phyloP scores from a whole-genome alignment of 257 asterid species.

The Ilex aquifolium region DNA sequence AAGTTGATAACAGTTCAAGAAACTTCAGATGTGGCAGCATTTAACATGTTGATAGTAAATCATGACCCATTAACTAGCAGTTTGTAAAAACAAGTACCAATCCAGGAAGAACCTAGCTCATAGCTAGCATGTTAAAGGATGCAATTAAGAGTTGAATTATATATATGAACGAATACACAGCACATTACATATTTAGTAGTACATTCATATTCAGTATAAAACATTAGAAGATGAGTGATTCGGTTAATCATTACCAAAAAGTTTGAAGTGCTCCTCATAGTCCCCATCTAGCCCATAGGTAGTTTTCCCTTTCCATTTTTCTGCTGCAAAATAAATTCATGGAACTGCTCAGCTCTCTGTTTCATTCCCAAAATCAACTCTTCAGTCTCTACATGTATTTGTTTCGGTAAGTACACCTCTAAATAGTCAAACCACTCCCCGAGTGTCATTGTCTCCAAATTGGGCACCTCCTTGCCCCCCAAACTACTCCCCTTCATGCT shows the following conservation, averaged over 20 bases:
- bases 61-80: no score
- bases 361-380: conserved; percentile 55
- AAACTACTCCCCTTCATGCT: conserved; percentile 10
- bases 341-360: conserved; percentile 45
- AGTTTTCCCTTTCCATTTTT: conserved; percentile 25
- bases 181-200: background rate
- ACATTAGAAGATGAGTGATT: background rate
- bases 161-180: no score
- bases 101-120: no score
- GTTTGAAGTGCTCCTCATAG: background rate
- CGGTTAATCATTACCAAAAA: conserved; percentile 13
- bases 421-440: conserved; percentile 64
- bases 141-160: no score
- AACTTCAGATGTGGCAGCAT: no score
- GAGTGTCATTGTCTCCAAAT: conserved; percentile 56
- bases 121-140: no score
- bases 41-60: no score
- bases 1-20: no score
- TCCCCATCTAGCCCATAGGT: conserved; percentile 3
- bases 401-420: conserved; percentile 52
- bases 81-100: no score
- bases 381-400: conserved; percentile 55
- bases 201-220: background rate
- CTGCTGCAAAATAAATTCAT: conserved; percentile 49
- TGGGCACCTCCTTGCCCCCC: conserved; percentile 14